Conservation (phyloP, 495 filamentous ascomycete species). For the Aspergillus leporis region DNA sequence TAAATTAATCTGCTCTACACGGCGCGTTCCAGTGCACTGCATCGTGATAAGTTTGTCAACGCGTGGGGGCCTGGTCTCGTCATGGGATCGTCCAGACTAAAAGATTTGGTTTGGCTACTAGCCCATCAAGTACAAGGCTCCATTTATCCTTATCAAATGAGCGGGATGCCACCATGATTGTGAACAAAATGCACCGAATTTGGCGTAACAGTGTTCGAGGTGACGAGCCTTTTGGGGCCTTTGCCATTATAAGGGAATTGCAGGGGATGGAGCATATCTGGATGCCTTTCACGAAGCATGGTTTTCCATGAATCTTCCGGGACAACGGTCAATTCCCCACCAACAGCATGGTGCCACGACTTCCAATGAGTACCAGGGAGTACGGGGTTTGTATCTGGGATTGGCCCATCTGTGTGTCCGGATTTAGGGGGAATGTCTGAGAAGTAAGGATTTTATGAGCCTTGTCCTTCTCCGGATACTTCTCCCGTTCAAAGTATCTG, state of each 20-base stretch:
- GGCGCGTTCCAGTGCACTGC: conserved; percentile 68
- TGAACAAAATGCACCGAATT: conserved; percentile 64
- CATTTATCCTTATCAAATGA: conserved; percentile 57
- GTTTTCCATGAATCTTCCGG: conserved; percentile 58
- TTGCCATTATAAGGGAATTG: conserved; percentile 75
- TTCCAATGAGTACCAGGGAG: conserved; percentile 65
- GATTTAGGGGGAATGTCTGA: conserved; percentile 56
- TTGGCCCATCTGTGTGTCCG: conserved; percentile 61
- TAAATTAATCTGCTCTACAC: conserved; percentile 62
- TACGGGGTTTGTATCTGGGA: conserved; percentile 65
- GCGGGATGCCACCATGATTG: conserved; percentile 67
- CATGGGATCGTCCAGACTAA: conserved; percentile 57
- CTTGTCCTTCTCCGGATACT: conserved; percentile 60
- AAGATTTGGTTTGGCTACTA: conserved; percentile 53
- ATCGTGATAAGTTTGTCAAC: conserved; percentile 57
- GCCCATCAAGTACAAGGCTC: conserved; percentile 53
- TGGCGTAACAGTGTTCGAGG: conserved; percentile 54
- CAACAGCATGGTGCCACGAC: conserved; percentile 60
- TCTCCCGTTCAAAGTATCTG: conserved; percentile 68
- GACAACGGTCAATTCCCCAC: conserved; percentile 46
- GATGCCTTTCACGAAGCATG: conserved; percentile 60
- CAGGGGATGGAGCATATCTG: conserved; percentile 67
- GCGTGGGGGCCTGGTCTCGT: conserved; percentile 56
- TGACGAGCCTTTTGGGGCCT: conserved; percentile 51
- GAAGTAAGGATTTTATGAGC: conserved; percentile 55